Evolutionary conservation across 1,284 basidiomycete genomes (phyloP), one percentile per base, ranked within the genome.

Genomic region (Ustilago vetiveriae): DNA sequence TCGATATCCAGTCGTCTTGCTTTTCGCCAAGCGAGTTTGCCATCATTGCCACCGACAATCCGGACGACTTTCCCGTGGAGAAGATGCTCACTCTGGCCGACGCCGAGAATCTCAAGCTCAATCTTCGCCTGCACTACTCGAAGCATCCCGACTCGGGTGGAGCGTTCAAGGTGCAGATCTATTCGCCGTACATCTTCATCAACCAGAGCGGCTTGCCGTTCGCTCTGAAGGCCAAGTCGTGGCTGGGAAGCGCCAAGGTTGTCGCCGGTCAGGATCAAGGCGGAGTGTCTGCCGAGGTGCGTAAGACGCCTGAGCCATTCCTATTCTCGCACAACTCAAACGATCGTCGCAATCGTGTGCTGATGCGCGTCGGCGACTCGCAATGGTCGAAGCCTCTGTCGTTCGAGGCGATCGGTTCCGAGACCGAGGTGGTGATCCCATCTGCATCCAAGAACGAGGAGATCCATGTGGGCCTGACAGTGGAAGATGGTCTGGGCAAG

Each of bases 81-180:
- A 87, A 87, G 46, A 85, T 85, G 16, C 82, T 97, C 29, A 86
- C 87, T 21, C 83, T 98, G 35, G 86, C 89, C 8, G 96, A 98
- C 82, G 83, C 86, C 33, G 85, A 86, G 42, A 90, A 90, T 44
- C 86, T 90, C 36, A 94, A 92, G 83, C 84, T 98, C 42, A 88
- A 91, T 70, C 84, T 98, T 48, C 88, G 86, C 65, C 83, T 98
- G 29, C 92, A 96, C 82, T 98, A 97, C 81, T 57, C 69, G 59
- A 74, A 75, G 39, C 92, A 92, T 82, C 89, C 92, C 3, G 88
- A 97, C 59, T 92, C 94, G 11, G 96, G 95, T 3, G 94, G 96
- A n/a, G 94, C 95, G 2, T 96, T 97, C 87, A 95, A 92, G 83
- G 92, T 98, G 1, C 95, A 98, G 82, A 89, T 99, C 49, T 98